These are phyloP conservation scores for Rhamnella rubrinervis DNA, from an alignment of 331 rosid genomes.

Conservation along the genomic window DNA sequence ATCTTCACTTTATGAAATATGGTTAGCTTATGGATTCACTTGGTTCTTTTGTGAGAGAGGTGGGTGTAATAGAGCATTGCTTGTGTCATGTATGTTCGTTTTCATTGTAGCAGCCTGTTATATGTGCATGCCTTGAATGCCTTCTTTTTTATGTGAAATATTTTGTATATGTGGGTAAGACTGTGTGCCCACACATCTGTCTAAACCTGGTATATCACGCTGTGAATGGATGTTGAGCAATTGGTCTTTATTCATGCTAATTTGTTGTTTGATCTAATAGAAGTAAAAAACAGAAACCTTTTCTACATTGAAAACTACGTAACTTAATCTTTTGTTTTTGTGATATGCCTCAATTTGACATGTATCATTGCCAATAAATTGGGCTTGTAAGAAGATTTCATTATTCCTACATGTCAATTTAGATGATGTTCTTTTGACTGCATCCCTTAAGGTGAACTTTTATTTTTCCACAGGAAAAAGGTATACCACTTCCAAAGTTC, in stretches of 20 bases:
- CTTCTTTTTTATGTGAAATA: no score
- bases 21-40: background rate
- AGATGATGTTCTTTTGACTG: background rate
- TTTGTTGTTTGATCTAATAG: no score
- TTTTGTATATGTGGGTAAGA: no score
- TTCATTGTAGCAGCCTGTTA: no score
- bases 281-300: no score
- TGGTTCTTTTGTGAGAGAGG: background rate
- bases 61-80: no score
- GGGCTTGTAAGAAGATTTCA: slow-evolving; percentile 1
- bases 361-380: background rate
- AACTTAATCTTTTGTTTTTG: background rate
- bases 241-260: no score
- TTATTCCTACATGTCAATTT: slow-evolving; percentile 8
- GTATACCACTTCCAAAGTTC: slow-evolving; percentile 68
- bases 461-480: slow-evolving; percentile 43
- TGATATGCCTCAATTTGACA: background rate
- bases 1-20: no score
- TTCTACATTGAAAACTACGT: background rate
- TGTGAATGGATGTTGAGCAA: no score
- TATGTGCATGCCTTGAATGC: no score
- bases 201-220: background rate
- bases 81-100: no score
- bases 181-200: no score
- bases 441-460: slow-evolving; percentile 1